Percentiles rank a stretch among this genome's conserved stretches.
Evolutionary conservation across 768 basidiomycete genomes (phyloP).

Genomic region (Suillus subluteus): DNA sequence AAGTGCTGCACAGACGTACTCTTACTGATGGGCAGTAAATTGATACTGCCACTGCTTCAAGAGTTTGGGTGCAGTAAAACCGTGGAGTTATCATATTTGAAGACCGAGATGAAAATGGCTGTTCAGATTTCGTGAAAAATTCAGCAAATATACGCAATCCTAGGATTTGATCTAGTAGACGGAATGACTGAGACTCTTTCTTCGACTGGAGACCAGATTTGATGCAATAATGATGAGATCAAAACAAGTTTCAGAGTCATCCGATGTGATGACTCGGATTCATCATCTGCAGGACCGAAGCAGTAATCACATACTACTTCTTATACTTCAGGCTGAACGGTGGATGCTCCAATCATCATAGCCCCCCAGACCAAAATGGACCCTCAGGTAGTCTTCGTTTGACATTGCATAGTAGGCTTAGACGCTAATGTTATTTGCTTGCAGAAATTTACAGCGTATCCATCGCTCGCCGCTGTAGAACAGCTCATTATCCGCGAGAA

Average conservation of each 20-base stretch:
- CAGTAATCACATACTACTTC: not conserved
- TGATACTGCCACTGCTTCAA: constrained; percentile 54
- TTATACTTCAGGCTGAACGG: not conserved
- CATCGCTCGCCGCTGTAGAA: constrained; percentile 76
- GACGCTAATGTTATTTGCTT: constrained; percentile 7
- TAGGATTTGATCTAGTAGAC: not conserved
- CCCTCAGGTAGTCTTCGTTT: constrained; percentile 23
- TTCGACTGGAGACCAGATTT: not conserved
- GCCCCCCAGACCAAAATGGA: constrained; percentile 21
- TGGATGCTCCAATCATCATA: not conserved
- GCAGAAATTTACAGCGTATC: constrained; percentile 70
- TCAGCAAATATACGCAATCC: not conserved
- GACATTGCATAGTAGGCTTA: no score
- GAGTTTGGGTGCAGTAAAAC: constrained; percentile 71
- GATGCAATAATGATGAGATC: not conserved
- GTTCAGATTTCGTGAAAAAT: not conserved
- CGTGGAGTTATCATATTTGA: constrained; percentile 72
- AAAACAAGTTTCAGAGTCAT: constrained; percentile 4
- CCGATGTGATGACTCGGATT: not conserved
- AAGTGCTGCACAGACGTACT: constrained; percentile 41
- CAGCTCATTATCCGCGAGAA: constrained; percentile 80
- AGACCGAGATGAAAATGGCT: not conserved
- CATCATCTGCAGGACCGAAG: not conserved
- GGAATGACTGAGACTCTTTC: not conserved
- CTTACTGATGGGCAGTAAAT: constrained; percentile 76